Evolutionary conservation across 805 yeast genomes (phyloP).

Genomic region (Saturnispora mendoncae): DNA sequence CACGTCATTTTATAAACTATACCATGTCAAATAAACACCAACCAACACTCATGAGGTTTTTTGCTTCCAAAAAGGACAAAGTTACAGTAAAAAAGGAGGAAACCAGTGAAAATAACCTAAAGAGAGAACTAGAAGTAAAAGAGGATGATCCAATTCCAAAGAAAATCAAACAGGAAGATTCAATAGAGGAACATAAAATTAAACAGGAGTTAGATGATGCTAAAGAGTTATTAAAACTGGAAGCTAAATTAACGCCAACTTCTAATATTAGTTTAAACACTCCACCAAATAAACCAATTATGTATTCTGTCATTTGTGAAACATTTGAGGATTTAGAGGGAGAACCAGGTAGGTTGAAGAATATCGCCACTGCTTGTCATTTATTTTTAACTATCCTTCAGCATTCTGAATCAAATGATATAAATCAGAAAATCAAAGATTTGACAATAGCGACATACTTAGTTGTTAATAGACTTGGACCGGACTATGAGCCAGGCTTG

Average conservation of each 20-base stretch:
- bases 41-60: constrained; percentile 13
- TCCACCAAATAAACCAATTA: constrained; percentile 18
- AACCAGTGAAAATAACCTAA: background rate
- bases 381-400: constrained; percentile 59
- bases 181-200: constrained; percentile 15
- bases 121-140: background rate
- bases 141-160: constrained; percentile 3
- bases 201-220: constrained; percentile 22
- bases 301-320: constrained; percentile 40
- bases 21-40: constrained; percentile 7
- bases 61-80: constrained; percentile 8
- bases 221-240: constrained; percentile 12
- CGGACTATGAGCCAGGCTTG: constrained; percentile 83
- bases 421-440: constrained; percentile 23
- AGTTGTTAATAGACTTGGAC: constrained; percentile 83
- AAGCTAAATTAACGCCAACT: constrained; percentile 1
- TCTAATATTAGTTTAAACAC: background rate
- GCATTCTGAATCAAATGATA: constrained; percentile 24
- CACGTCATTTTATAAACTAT: background rate
- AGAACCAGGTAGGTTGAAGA: constrained; percentile 77
- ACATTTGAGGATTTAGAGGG: constrained; percentile 72
- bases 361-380: constrained; percentile 63
- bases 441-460: constrained; percentile 70
- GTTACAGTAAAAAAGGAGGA: background rate
- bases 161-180: constrained; percentile 10